These are phyloP conservation scores for Penstemon eatonii DNA, from an alignment of 257 asterid genomes.

Conservation along the genomic window DNA sequence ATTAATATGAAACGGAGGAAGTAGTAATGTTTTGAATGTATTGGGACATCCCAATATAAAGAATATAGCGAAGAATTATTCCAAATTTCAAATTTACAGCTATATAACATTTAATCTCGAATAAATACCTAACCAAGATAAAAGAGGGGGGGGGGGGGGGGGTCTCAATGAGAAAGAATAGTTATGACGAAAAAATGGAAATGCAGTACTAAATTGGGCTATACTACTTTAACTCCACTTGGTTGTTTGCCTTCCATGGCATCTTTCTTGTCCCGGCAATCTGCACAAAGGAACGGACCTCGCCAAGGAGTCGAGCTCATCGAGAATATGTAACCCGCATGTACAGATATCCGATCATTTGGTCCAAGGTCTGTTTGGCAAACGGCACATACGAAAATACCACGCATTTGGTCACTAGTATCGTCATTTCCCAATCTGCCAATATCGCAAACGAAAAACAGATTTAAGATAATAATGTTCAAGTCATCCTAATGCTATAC, in stretches of 20 bases:
- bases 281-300: slow-evolving; percentile 84
- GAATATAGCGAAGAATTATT: slow-evolving; percentile 25
- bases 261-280: slow-evolving; percentile 72
- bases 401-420: slow-evolving; percentile 38
- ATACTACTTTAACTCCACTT: slow-evolving; percentile 40
- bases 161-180: slow-evolving; percentile 4
- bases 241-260: slow-evolving; percentile 69
- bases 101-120: not conserved
- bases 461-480: not conserved
- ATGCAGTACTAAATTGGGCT: not conserved
- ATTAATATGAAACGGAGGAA: too few relatives aligned
- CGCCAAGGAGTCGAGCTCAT: slow-evolving; percentile 80
- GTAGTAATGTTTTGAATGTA: not conserved
- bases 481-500: too few relatives aligned
- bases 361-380: slow-evolving; percentile 64
- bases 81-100: slow-evolving; percentile 4
- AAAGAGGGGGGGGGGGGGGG: not conserved
- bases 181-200: not conserved
- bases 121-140: slow-evolving; percentile 14
- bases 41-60: slow-evolving; percentile 1
- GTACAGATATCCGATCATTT: slow-evolving; percentile 72
- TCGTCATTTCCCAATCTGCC: slow-evolving; percentile 70
- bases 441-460: not conserved
- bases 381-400: slow-evolving; percentile 65
- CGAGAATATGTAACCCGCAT: slow-evolving; percentile 79